phyloP scores from a whole-genome alignment of 768 basidiomycete species.

The Lactarius akahatsu region DNA sequence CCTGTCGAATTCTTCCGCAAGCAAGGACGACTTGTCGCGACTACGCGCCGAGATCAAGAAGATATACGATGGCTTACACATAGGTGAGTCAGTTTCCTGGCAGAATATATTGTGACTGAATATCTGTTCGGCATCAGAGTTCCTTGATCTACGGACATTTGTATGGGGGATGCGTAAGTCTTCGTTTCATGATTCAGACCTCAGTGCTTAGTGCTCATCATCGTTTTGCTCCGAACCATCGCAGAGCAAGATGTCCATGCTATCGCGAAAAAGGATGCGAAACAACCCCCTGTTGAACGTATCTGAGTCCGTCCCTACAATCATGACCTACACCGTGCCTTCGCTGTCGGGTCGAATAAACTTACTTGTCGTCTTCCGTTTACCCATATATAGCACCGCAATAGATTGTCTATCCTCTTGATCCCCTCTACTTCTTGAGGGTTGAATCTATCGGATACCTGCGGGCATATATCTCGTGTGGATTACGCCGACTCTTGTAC shows the following conservation, averaged over 20 bases:
- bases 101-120: conserved; percentile 14
- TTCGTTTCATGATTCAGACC: background rate
- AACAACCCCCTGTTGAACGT: conserved; percentile 34
- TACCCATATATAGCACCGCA: background rate
- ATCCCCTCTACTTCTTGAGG: background rate
- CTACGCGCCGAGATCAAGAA: conserved; percentile 84
- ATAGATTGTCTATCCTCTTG: background rate
- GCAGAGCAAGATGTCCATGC: conserved; percentile 81
- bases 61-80: conserved; percentile 77
- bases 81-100: conserved; percentile 50
- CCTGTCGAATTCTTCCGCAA: conserved; percentile 58
- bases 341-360: conserved; percentile 6
- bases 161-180: conserved; percentile 87
- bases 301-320: conserved; percentile 15
- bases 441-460: background rate
- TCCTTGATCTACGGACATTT: conserved; percentile 75
- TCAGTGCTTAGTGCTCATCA: background rate
- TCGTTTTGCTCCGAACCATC: background rate
- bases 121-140: conserved; percentile 48
- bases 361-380: background rate
- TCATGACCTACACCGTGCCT: background rate
- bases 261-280: conserved; percentile 65
- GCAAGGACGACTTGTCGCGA: conserved; percentile 77
- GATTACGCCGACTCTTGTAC: background rate
- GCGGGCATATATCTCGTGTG: background rate